Percentiles rank a stretch among this genome's conserved stretches.
Evolutionary conservation across 2,329 filamentous ascomycete genomes (phyloP).

Genomic region (Aschersonia sp.): DNA sequence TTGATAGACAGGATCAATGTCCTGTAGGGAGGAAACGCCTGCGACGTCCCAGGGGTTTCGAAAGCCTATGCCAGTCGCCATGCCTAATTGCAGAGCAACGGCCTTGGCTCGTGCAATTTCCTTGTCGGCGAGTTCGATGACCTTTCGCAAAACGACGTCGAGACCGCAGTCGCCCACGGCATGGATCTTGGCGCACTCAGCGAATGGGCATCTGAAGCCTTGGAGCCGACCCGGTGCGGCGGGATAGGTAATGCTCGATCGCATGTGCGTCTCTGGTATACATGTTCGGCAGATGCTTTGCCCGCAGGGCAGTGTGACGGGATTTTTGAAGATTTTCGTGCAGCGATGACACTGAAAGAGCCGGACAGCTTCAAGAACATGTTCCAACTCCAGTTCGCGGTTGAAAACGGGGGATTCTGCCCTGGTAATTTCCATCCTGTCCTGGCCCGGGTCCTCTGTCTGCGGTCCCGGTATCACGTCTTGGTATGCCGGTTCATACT

Average conservation of each 20-base stretch:
- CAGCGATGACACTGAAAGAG: slow-evolving; percentile 68
- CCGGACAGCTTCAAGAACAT: slow-evolving; percentile 32
- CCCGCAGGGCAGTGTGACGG: slow-evolving; percentile 70
- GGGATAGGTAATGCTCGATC: slow-evolving; percentile 66
- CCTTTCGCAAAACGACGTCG: slow-evolving; percentile 63
- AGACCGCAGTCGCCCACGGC: slow-evolving; percentile 60
- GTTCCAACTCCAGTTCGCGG: slow-evolving; percentile 1
- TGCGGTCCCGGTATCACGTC: not conserved
- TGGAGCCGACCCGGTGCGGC: slow-evolving; percentile 48
- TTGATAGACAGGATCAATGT: slow-evolving; percentile 14
- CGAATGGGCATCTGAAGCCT: slow-evolving; percentile 62
- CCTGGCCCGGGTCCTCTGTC: not conserved
- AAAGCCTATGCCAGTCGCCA: slow-evolving; percentile 24
- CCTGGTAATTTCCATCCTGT: not conserved
- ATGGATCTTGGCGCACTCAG: slow-evolving; percentile 54
- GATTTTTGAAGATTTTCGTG: slow-evolving; percentile 49
- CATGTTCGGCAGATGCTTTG: slow-evolving; percentile 63
- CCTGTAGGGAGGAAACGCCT: slow-evolving; percentile 24
- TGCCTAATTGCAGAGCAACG: slow-evolving; percentile 8
- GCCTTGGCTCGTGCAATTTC: slow-evolving; percentile 31
- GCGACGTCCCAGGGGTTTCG: slow-evolving; percentile 24
- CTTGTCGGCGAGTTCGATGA: slow-evolving; percentile 44
- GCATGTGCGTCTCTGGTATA: slow-evolving; percentile 49
- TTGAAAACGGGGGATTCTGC: not conserved
- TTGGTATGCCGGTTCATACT: not conserved